Base-by-base conservation (phyloP, 805 yeast genomes). In the Candida chauliodis region DNA sequence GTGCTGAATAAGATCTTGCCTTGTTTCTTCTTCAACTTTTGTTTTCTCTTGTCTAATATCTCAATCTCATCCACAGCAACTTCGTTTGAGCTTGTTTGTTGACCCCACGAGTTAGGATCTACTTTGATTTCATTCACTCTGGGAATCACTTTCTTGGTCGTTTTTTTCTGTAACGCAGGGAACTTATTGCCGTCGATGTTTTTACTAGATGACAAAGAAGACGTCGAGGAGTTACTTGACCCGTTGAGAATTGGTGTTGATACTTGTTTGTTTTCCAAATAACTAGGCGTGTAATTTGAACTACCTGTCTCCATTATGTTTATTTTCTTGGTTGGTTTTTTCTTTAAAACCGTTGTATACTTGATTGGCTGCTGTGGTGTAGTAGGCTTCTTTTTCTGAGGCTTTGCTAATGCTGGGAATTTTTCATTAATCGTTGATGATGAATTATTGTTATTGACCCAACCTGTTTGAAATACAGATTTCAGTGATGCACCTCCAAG, bases 81-180 rank as follows among this genome's bases (percentile, higher is more conserved):
- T 5, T 29, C 37, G 8, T 27, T 25, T 18, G 18, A 5, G 6
- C 9, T 21, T 18, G 27, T 27, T 4, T 30, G 37, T 27, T 35
- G 30, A 1, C 58, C 56, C 62, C 62, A 57, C 26, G 45, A 42
- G 22, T 35, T 30, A 2, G 55, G 47, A 11, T 51, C 50, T 22
- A 44, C 38, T 16, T 45, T 43, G 11, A 70, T 57, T 6, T 80
- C 78, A 34, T 77, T 78, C 3, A 83, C 85, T 28, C 84, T 68
- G 2, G 89, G 86, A 38, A 75, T 67, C 7, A 44, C 48, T 40
- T 50, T 59, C 42, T 60, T 63, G 2, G 45, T 45, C 35, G 58
- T 51, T 51, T 71, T 74, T 48, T 69, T 63, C 42, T 58, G 61
- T 25, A 74, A 54, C 0, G 76, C 68, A 3, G 85, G 84, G 51